Percentiles rank a stretch among this genome's conserved stretches.
Evolutionary conservation across 2,329 filamentous ascomycete genomes (phyloP).

Genomic region (Aspergillus pseudotamarii): DNA sequence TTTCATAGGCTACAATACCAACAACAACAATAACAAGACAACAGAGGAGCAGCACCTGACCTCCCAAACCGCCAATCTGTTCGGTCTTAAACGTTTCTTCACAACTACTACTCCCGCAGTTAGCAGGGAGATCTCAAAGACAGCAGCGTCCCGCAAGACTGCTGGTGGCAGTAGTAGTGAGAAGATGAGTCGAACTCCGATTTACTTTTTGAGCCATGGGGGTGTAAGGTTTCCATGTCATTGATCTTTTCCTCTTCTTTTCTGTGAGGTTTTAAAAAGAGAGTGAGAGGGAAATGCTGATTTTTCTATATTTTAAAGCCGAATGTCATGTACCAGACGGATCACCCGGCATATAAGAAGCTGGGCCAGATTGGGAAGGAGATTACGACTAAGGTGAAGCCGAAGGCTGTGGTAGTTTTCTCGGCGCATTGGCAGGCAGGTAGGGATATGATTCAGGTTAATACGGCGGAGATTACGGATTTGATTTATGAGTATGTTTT

Average conservation of each 20-base stretch:
- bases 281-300: background rate
- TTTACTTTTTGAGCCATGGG: conserved; percentile 57
- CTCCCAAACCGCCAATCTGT: conserved; percentile 31
- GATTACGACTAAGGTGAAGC: conserved; percentile 70
- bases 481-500: conserved; percentile 67
- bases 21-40: background rate
- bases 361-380: conserved; percentile 68
- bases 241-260: background rate
- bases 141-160: background rate
- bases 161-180: background rate
- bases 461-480: conserved; percentile 64
- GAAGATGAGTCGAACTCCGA: conserved; percentile 45
- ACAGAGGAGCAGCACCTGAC: background rate
- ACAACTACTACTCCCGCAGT: conserved; percentile 9
- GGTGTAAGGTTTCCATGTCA: conserved; percentile 36
- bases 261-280: background rate
- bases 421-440: conserved; percentile 75
- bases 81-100: conserved; percentile 28
- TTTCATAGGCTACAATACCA: conserved; percentile 17
- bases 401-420: conserved; percentile 73
- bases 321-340: conserved; percentile 67
- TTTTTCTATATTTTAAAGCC: conserved; percentile 43
- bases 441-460: conserved; percentile 62
- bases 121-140: conserved; percentile 1
- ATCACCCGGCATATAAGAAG: conserved; percentile 68